Percentiles rank a stretch among this genome's conserved stretches.
Evolutionary conservation across 768 basidiomycete genomes (phyloP).

Genomic region (Trametes cubensis): DNA sequence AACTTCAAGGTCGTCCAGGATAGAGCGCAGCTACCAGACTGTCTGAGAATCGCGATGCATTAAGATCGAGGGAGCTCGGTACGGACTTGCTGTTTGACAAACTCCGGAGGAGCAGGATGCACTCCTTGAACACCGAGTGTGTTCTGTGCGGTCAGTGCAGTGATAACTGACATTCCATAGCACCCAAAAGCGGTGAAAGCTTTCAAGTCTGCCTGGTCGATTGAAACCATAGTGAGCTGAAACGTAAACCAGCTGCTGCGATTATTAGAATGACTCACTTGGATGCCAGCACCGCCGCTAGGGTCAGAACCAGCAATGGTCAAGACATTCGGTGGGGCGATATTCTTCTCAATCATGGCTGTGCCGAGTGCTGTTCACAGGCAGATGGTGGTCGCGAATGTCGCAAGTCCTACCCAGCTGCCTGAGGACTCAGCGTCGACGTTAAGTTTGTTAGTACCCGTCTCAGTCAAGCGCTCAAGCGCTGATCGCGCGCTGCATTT

Average conservation of each 20-base stretch:
- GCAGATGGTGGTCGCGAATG: background rate
- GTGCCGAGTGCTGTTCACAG: background rate
- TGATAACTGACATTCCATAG: conserved; percentile 81
- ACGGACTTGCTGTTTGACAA: conserved; percentile 74
- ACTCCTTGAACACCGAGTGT: conserved; percentile 81
- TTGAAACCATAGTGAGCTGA: background rate
- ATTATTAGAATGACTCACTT: conserved; percentile 47
- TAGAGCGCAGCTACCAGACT: conserved; percentile 58
- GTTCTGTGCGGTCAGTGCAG: conserved; percentile 90
- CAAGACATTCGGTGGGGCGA: conserved; percentile 45
- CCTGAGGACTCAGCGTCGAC: too few relatives aligned
- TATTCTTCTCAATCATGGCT: background rate
- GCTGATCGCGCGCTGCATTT: too few relatives aligned
- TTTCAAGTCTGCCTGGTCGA: conserved; percentile 77
- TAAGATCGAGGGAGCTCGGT: conserved; percentile 4
- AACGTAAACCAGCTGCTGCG: background rate
- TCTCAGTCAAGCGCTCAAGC: too few relatives aligned
- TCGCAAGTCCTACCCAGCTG: background rate
- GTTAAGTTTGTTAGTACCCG: too few relatives aligned
- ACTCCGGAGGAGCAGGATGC: conserved; percentile 65
- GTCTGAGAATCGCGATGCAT: background rate
- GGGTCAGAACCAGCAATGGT: conserved; percentile 85
- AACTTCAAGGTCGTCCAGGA: conserved; percentile 73
- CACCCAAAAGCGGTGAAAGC: conserved; percentile 78
- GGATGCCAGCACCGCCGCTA: conserved; percentile 88